Evolutionary conservation across 1,139 yeast species (phyloP), one percentile per base, ranked within the genome.

Genomic region (Zygoascus hellenicus): DNA sequence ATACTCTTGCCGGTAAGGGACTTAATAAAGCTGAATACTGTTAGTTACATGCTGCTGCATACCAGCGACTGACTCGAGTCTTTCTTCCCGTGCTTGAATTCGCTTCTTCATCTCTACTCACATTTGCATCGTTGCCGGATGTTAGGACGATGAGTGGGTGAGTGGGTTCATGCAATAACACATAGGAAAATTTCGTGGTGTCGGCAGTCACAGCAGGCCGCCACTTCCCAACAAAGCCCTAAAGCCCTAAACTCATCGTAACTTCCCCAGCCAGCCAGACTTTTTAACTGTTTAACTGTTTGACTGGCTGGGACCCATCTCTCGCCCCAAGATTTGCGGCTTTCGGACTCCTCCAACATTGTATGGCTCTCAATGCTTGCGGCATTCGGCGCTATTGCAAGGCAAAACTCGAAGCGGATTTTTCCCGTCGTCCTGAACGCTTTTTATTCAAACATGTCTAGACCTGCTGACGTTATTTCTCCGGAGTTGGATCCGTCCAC

Each of bases 401-500:
- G 22, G 22, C 22, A 36, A 19, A 17, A 4, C 39, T 19, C 29
- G 7, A 19, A 13, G 17, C 26, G 26, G 26, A 22, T 22, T 22
- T 22, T 22, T 14, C 37, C 37, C 6, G 37, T 33, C 15, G 13
- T 22, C 26, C 26, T 22, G 26, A 22, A 22, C 29, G 29, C 29
- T 36, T 17, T 5, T 36, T 19, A 13, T 3, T 36, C 39, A 11
- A 36, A 36, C 39, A 36, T 36, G 39, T 36, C 39, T 13, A 6
- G 39, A 5, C 39, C 39, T 36, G 3, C 39, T 10, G 10, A 22
- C 7, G 39, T 36, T 11, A n/a, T n/a, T 17, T 36, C 39, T 36
- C 39, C 39, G 5, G 39, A 36, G 15, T 10, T 29, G n/a, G 39
- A 36, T 14, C 83, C 85, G 19, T 82, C 92, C 14, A 85, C 96